Percentiles rank a stretch among this genome's conserved stretches.
Conservation (phyloP, 2,329 filamentous ascomycete genomes). For the Aspergillaceae sp. region DNA sequence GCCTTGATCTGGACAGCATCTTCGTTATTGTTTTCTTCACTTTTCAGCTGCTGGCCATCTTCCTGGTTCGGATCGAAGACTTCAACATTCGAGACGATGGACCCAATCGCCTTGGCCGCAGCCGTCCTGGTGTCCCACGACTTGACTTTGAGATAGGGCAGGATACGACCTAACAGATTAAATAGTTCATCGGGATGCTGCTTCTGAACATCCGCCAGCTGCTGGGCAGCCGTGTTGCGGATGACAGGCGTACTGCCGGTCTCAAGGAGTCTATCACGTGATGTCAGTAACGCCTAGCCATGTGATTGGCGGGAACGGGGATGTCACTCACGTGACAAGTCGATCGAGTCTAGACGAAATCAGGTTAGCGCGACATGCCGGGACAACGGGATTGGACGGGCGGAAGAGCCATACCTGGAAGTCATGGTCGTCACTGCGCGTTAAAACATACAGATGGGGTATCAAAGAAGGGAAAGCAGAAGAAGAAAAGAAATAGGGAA, state of each 20-base stretch:
- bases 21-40: constrained; percentile 45
- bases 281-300: background rate
- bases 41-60: constrained; percentile 46
- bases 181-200: constrained; percentile 96
- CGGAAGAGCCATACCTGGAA: constrained; percentile 30
- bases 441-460: background rate
- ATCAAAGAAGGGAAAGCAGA: constrained; percentile 1
- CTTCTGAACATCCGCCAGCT: constrained; percentile 95
- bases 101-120: constrained; percentile 85
- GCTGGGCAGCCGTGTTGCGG: constrained; percentile 91
- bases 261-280: constrained; percentile 66
- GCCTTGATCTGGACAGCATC: constrained; percentile 28
- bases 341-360: constrained; percentile 59
- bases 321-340: constrained; percentile 69
- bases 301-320: constrained; percentile 14
- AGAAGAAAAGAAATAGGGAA: constrained; percentile 5
- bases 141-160: constrained; percentile 91
- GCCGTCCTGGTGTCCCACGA: constrained; percentile 96
- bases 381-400: constrained; percentile 17
- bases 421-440: constrained; percentile 25
- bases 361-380: constrained; percentile 25
- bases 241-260: constrained; percentile 95
- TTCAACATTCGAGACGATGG: constrained; percentile 83
- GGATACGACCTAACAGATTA: constrained; percentile 82
- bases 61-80: constrained; percentile 79